Evolutionary conservation across 257 asterid genomes (phyloP).

Genomic region (Solanum dulcamara): DNA sequence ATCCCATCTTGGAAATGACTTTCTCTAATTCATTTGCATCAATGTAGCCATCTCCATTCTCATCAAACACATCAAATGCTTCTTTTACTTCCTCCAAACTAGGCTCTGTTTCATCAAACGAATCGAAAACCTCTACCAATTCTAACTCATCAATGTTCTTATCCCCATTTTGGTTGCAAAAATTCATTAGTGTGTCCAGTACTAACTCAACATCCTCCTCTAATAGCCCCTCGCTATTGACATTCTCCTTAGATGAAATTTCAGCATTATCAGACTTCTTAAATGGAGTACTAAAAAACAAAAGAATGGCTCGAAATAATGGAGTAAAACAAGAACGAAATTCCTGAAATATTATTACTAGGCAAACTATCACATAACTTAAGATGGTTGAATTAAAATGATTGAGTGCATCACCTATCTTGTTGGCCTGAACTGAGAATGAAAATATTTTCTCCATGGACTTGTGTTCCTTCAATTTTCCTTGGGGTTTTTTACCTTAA

Average conservation of each 20-base stretch:
- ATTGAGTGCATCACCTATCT: slow-evolving; percentile 5
- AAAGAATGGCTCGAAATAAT: not conserved
- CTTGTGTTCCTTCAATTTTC: not conserved
- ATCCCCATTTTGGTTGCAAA: not conserved
- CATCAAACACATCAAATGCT: slow-evolving; percentile 39
- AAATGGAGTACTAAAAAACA: not conserved
- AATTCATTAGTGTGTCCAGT: slow-evolving; percentile 22
- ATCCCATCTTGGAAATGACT: slow-evolving; percentile 24
- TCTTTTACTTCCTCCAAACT: slow-evolving; percentile 33
- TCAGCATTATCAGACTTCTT: not conserved
- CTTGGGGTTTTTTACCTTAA: too few species aligned
- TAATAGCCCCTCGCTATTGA: not conserved
- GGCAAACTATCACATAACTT: slow-evolving; percentile 1
- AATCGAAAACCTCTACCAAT: slow-evolving; percentile 3
- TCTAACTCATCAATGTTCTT: not conserved
- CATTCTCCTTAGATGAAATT: not conserved
- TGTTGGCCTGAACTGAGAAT: not conserved
- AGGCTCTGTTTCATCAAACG: slow-evolving; percentile 27
- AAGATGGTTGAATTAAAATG: slow-evolving; percentile 12
- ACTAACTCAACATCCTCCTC: slow-evolving; percentile 15
- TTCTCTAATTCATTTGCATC: slow-evolving; percentile 38
- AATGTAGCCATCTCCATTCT: slow-evolving; percentile 37
- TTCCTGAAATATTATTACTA: slow-evolving; percentile 14
- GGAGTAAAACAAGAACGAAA: slow-evolving; percentile 2
- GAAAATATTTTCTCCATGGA: slow-evolving; percentile 4